Evolutionary conservation across 805 yeast genomes (phyloP).

Genomic region (Candida sakaeoensis): DNA sequence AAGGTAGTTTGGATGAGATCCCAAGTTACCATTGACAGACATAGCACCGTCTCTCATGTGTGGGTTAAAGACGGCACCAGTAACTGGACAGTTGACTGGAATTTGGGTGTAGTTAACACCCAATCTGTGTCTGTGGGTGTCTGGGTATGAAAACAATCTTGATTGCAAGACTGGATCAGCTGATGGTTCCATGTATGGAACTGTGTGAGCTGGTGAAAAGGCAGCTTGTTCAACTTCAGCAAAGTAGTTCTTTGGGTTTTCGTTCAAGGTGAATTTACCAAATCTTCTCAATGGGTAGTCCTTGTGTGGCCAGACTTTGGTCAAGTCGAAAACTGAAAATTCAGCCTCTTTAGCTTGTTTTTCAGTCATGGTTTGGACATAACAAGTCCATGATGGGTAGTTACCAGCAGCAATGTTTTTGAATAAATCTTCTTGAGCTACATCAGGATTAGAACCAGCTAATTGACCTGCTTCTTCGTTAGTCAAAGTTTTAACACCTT

Average conservation of each 20-base stretch:
- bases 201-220: conserved; percentile 68
- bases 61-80: conserved; percentile 51
- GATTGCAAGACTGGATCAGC: conserved; percentile 78
- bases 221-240: conserved; percentile 67
- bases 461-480: conserved; percentile 66
- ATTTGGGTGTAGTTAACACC: conserved; percentile 76
- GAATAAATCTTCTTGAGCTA: conserved; percentile 75
- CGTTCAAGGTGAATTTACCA: conserved; percentile 75
- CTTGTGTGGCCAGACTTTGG: conserved; percentile 89
- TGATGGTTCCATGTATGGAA: conserved; percentile 72
- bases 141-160: conserved; percentile 71
- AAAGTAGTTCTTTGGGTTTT: conserved; percentile 81
- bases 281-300: conserved; percentile 84
- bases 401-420: conserved; percentile 75
- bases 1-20: conserved; percentile 72
- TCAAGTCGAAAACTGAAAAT: conserved; percentile 83
- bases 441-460: conserved; percentile 79
- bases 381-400: conserved; percentile 79
- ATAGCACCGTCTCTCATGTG: conserved; percentile 81
- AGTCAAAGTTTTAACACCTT: conserved; percentile 49
- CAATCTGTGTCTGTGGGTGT: conserved; percentile 73
- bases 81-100: conserved; percentile 82
- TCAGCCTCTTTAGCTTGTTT: conserved; percentile 71
- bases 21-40: conserved; percentile 61
- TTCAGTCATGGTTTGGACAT: conserved; percentile 81